A percentile compares a stretch with the other conserved stretches of the same genome.
Conservation (phyloP, 78 protist species). For the Tieghemostelium lacteum region DNA sequence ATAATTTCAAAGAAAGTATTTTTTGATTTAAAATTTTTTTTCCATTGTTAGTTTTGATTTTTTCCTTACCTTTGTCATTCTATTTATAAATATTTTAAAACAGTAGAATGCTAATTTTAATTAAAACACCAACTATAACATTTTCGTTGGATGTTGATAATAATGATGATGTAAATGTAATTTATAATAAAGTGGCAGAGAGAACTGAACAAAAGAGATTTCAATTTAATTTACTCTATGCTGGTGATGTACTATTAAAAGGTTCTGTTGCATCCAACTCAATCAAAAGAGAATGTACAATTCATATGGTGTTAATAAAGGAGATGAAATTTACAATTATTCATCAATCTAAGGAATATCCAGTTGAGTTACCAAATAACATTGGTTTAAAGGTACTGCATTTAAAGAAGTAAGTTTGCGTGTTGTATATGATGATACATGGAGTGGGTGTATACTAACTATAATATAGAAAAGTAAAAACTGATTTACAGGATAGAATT, state of each 20-base stretch:
- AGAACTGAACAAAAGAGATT: slow-evolving; percentile 44
- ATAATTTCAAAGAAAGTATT: too few relatives aligned
- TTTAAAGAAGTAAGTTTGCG: neutral
- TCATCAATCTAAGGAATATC: slow-evolving; percentile 37
- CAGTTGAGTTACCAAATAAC: slow-evolving; percentile 56
- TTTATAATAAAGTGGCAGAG: slow-evolving; percentile 56
- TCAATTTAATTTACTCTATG: slow-evolving; percentile 55
- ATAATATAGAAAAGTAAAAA: neutral
- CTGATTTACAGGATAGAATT: neutral
- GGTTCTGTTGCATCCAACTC: slow-evolving; percentile 39
- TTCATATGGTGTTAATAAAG: slow-evolving; percentile 53
- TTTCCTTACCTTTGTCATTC: neutral
- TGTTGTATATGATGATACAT: neutral
- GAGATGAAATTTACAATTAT: slow-evolving; percentile 27
- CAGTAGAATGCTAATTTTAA: slow-evolving; percentile 39
- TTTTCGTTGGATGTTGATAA: slow-evolving; percentile 55
- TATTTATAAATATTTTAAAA: neutral
- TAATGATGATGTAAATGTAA: neutral
- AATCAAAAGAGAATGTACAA: slow-evolving; percentile 50
- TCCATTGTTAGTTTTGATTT: neutral
- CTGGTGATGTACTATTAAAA: slow-evolving; percentile 37
- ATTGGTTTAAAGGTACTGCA: slow-evolving; percentile 35
- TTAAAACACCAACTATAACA: slow-evolving; percentile 77
- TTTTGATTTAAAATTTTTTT: neutral
- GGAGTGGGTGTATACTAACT: neutral